A percentile compares a stretch with the other conserved stretches of the same genome.
phyloP scores from a whole-genome alignment of 352 stramenopile genomes.

The Phytophthora constricta region DNA sequence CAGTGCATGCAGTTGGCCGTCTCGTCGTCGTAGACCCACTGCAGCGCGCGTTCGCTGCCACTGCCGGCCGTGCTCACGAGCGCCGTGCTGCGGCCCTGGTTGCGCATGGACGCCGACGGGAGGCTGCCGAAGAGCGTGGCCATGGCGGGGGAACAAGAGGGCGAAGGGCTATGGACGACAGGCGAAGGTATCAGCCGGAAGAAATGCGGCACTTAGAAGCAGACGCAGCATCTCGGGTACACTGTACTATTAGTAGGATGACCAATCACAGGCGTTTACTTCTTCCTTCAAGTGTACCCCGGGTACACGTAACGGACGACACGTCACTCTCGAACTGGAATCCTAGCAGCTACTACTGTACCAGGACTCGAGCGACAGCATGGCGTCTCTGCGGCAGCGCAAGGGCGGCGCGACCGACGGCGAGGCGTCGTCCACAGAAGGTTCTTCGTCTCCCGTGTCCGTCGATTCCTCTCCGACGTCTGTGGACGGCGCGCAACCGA shows the following conservation, averaged over 20 bases:
- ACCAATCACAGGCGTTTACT: constrained; percentile 13
- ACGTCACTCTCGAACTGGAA: constrained; percentile 39
- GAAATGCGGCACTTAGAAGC: constrained; percentile 9
- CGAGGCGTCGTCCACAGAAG: constrained; percentile 21
- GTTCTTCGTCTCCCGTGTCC: constrained; percentile 27
- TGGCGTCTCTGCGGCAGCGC: constrained; percentile 47
- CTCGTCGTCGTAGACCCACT: constrained; percentile 89
- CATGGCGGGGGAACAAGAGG: constrained; percentile 34
- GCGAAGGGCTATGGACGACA: too few relatives aligned
- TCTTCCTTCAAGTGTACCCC: not conserved
- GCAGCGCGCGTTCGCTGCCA: constrained; percentile 60
- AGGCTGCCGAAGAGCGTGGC: constrained; percentile 77
- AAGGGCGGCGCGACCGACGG: constrained; percentile 26
- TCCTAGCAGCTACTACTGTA: constrained; percentile 5
- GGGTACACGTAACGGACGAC: constrained; percentile 15
- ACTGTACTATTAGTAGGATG: constrained; percentile 4
- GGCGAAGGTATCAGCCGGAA: not conserved
- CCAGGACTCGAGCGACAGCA: too few relatives aligned
- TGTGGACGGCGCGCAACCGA: constrained; percentile 9
- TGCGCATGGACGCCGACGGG: constrained; percentile 64
- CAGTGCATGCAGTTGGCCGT: constrained; percentile 89
- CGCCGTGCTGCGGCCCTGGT: constrained; percentile 48
- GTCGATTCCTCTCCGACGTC: constrained; percentile 10
- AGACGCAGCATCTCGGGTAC: constrained; percentile 8
- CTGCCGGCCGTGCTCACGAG: constrained; percentile 37